These are phyloP conservation scores for Aspergillus clavatus DNA, from an alignment of 2,329 filamentous ascomycete species.

Conservation along the genomic window DNA sequence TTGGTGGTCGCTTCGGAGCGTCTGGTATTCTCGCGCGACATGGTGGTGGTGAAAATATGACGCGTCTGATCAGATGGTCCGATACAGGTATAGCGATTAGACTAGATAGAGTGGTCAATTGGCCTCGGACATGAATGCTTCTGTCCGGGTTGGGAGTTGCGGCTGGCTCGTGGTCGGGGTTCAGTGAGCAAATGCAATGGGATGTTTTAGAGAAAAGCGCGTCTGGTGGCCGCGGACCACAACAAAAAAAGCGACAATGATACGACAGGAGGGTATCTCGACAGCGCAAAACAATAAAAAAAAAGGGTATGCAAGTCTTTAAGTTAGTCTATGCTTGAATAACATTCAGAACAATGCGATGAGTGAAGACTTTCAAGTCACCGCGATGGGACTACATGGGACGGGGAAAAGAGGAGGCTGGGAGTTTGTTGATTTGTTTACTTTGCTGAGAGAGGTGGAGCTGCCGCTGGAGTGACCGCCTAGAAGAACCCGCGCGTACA, in stretches of 20 bases:
- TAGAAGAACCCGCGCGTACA: neutral
- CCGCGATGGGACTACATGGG: neutral
- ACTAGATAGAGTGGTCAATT: neutral
- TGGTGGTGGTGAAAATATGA: slow-evolving; percentile 6
- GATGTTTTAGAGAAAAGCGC: neutral
- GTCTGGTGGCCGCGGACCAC: neutral
- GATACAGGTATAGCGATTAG: neutral
- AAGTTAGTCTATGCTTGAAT: neutral
- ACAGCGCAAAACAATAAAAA: neutral
- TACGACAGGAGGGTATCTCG: neutral
- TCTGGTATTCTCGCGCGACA: slow-evolving; percentile 18
- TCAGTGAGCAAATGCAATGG: too few relatives aligned
- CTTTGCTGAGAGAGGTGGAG: slow-evolving; percentile 10
- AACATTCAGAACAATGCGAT: neutral
- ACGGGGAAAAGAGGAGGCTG: slow-evolving; percentile 19
- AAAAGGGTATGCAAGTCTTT: too few relatives aligned
- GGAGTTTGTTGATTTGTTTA: slow-evolving; percentile 17
- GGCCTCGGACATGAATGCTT: neutral
- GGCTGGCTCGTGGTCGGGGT: too few relatives aligned
- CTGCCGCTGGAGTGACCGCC: slow-evolving; percentile 10
- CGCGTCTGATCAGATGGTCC: slow-evolving; percentile 5
- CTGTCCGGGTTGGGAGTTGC: neutral
- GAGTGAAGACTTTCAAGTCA: neutral
- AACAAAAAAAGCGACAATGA: neutral
- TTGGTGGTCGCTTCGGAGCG: slow-evolving; percentile 16